These are phyloP conservation scores for Diaporthe vaccinii DNA, from an alignment of 2,329 filamentous ascomycete species.

Conservation along the genomic window DNA sequence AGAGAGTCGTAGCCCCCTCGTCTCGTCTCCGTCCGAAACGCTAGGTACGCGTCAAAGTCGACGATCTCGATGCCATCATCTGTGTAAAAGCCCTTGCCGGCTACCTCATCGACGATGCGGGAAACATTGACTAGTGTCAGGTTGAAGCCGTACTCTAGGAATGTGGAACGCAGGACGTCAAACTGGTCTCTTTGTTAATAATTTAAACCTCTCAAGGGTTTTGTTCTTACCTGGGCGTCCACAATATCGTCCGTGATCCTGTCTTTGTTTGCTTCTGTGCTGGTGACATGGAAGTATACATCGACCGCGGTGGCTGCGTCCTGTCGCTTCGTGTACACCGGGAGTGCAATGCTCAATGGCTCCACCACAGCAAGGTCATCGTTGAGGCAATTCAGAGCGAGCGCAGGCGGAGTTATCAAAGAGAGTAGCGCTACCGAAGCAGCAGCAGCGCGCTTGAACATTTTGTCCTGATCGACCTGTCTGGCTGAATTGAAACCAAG, in stretches of 20 bases:
- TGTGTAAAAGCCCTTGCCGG: conserved; percentile 21
- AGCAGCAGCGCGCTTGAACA: conserved; percentile 2
- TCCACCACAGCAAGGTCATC: conserved; percentile 21
- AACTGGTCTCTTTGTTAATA: not conserved
- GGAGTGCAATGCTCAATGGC: not conserved
- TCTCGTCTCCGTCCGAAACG: conserved; percentile 1
- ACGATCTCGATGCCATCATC: not conserved
- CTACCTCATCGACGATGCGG: conserved; percentile 23
- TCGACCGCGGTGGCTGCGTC: conserved; percentile 19
- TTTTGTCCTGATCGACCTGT: not conserved
- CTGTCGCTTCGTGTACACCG: conserved; percentile 1
- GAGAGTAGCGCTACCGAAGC: not conserved
- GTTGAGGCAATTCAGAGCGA: conserved; percentile 15
- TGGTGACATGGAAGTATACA: conserved; percentile 32
- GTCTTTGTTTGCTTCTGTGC: conserved; percentile 18
- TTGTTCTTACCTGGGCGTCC: not conserved
- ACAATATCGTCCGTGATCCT: conserved; percentile 27
- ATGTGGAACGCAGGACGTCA: conserved; percentile 7
- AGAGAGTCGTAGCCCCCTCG: conserved; percentile 28
- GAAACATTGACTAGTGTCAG: conserved; percentile 10
- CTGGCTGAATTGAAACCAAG: not conserved
- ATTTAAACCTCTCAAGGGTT: no score
- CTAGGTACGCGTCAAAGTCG: conserved; percentile 19
- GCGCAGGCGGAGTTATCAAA: not conserved
- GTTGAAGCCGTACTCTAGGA: not conserved